Conservation (phyloP, 2,329 filamentous ascomycete genomes). For the Passalora sequoiae region DNA sequence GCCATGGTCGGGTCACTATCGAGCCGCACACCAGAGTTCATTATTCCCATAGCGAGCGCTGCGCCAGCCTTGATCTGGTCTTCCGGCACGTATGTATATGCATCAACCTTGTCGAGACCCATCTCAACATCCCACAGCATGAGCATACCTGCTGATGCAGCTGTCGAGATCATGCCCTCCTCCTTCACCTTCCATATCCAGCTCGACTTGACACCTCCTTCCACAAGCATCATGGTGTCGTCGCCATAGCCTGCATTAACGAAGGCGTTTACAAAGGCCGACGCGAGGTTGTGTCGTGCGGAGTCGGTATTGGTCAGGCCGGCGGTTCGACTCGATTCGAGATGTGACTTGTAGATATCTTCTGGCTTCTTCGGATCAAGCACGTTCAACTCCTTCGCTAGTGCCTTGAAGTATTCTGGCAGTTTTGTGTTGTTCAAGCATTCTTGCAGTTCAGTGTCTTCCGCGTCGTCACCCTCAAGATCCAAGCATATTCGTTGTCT, state of each 20-base stretch:
- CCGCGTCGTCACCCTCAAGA: slow-evolving; percentile 58
- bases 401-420: slow-evolving; percentile 84
- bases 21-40: slow-evolving; percentile 85
- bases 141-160: slow-evolving; percentile 86
- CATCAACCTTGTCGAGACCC: slow-evolving; percentile 89
- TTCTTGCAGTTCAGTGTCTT: slow-evolving; percentile 70
- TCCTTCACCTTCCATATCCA: slow-evolving; percentile 99
- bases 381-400: slow-evolving; percentile 95
- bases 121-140: slow-evolving; percentile 90
- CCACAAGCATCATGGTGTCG: slow-evolving; percentile 95
- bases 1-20: slow-evolving; percentile 89
- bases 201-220: slow-evolving; percentile 72
- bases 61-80: slow-evolving; percentile 85
- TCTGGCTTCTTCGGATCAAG: slow-evolving; percentile 94
- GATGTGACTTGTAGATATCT: slow-evolving; percentile 98
- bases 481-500: slow-evolving; percentile 85
- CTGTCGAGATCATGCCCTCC: slow-evolving; percentile 93
- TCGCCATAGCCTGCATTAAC: slow-evolving; percentile 93
- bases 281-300: slow-evolving; percentile 89
- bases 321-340: slow-evolving; percentile 89
- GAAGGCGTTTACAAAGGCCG: slow-evolving; percentile 94
- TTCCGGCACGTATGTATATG: slow-evolving; percentile 81
- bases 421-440: slow-evolving; percentile 83
- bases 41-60: slow-evolving; percentile 87
- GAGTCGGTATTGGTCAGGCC: slow-evolving; percentile 94